Conservation (phyloP, 2,329 filamentous ascomycete species). For the Blastomyces emzantsi region DNA sequence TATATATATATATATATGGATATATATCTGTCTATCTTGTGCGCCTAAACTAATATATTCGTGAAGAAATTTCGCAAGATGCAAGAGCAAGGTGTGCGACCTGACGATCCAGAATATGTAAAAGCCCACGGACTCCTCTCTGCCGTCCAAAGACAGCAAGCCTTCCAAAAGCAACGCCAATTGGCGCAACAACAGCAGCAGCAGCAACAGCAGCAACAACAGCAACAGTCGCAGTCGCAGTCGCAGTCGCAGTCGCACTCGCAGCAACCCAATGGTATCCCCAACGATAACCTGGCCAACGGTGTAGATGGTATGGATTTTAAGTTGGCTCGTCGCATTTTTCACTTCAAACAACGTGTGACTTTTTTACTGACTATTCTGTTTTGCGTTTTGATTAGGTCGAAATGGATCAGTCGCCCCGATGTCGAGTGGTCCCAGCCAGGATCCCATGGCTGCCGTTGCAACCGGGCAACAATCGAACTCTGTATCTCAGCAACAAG, state of each 20-base stretch:
- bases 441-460: constrained; percentile 19
- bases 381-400: constrained; percentile 19
- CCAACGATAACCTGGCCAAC: constrained; percentile 29
- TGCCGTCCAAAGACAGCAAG: constrained; percentile 56
- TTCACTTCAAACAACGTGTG: background rate
- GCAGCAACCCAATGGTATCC: constrained; percentile 33
- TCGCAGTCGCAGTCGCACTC: constrained; percentile 34
- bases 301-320: constrained; percentile 33
- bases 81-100: constrained; percentile 73
- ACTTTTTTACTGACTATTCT: constrained; percentile 7
- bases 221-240: constrained; percentile 35
- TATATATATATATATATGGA: background rate
- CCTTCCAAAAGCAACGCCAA: constrained; percentile 49
- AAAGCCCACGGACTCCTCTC: constrained; percentile 69
- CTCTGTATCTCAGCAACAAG: constrained; percentile 20
- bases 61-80: constrained; percentile 76
- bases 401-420: constrained; percentile 28
- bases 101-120: constrained; percentile 76
- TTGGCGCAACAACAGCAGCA: constrained; percentile 39
- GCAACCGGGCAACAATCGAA: constrained; percentile 15
- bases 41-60: constrained; percentile 29
- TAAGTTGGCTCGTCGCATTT: background rate
- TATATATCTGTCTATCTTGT: background rate
- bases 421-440: constrained; percentile 24
- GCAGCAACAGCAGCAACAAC: constrained; percentile 34